Conservation (phyloP, 2,329 filamentous ascomycete species). For the Talaromyces sp. region DNA sequence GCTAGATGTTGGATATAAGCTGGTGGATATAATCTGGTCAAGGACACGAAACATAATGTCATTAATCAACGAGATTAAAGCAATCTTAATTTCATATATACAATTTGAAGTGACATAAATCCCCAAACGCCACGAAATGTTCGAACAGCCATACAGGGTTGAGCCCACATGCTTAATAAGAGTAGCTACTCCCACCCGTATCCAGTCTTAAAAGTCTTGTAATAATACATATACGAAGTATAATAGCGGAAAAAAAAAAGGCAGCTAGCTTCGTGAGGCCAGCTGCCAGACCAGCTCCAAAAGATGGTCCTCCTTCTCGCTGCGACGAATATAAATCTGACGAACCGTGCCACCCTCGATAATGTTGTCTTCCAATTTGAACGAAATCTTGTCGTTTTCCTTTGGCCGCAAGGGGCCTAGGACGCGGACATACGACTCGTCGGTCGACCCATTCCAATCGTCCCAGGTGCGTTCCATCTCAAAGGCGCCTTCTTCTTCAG, state of each 20-base stretch:
- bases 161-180: not conserved
- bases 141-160: not conserved
- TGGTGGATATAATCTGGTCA: no score
- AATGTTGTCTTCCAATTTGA: conserved; percentile 43
- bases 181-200: not conserved
- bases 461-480: conserved; percentile 52
- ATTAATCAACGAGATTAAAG: not conserved
- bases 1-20: not conserved
- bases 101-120: not conserved
- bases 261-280: not conserved
- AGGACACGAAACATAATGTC: not conserved
- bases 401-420: conserved; percentile 48
- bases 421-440: conserved; percentile 47
- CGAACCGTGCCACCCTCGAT: conserved; percentile 41
- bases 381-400: conserved; percentile 49
- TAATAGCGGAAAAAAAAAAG: not conserved
- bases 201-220: not conserved
- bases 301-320: conserved; percentile 36
- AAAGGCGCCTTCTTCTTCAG: conserved; percentile 34
- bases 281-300: conserved; percentile 35
- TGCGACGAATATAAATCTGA: conserved; percentile 53
- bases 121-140: not conserved
- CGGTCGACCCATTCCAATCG: conserved; percentile 37
- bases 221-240: not conserved
- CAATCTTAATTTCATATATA: not conserved